Percentiles rank a stretch among this genome's conserved stretches.
These are phyloP conservation scores for Ceratocystiopsis sp. DNA, from an alignment of 2,329 filamentous ascomycete genomes.

Conservation along the genomic window DNA sequence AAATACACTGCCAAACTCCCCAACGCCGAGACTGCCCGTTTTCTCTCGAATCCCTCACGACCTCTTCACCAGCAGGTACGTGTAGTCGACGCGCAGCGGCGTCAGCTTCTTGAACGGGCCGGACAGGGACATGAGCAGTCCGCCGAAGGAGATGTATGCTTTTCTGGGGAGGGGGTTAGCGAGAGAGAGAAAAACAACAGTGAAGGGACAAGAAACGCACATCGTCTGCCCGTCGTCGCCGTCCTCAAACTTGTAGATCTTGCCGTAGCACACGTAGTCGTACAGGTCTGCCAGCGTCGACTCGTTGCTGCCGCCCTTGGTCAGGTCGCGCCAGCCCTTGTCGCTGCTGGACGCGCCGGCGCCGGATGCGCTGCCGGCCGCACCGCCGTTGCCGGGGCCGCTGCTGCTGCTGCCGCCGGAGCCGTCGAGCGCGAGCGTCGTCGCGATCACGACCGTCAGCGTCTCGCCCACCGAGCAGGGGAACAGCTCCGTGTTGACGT, in stretches of 20 bases:
- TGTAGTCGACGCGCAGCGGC: constrained; percentile 76
- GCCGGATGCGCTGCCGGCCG: too few relatives aligned
- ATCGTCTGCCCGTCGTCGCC: constrained; percentile 64
- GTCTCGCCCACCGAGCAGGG: constrained; percentile 58
- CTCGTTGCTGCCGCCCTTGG: constrained; percentile 27
- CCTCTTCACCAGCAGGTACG: constrained; percentile 92
- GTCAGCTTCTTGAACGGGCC: constrained; percentile 94
- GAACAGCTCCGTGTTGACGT: constrained; percentile 90
- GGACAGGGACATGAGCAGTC: constrained; percentile 74
- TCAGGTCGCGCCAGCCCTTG: constrained; percentile 67
- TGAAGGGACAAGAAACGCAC: too few relatives aligned
- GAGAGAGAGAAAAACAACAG: too few relatives aligned
- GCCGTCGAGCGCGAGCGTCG: constrained; percentile 74
- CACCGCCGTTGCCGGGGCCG: too few relatives aligned
- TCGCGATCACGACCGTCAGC: constrained; percentile 67
- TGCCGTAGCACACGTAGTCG: constrained; percentile 78
- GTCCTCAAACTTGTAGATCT: constrained; percentile 80
- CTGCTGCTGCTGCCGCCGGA: too few relatives aligned
- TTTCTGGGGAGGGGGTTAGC: constrained; percentile 39
- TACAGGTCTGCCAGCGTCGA: constrained; percentile 58
- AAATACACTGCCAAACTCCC: too few relatives aligned
- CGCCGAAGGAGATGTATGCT: constrained; percentile 86
- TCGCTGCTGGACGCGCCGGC: constrained; percentile 50
- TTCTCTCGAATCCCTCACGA: constrained; percentile 24
- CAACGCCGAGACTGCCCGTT: too few relatives aligned